Base-by-base conservation (phyloP, 2,329 filamentous ascomycete species). In the Coleophoma eucalyptorum region DNA sequence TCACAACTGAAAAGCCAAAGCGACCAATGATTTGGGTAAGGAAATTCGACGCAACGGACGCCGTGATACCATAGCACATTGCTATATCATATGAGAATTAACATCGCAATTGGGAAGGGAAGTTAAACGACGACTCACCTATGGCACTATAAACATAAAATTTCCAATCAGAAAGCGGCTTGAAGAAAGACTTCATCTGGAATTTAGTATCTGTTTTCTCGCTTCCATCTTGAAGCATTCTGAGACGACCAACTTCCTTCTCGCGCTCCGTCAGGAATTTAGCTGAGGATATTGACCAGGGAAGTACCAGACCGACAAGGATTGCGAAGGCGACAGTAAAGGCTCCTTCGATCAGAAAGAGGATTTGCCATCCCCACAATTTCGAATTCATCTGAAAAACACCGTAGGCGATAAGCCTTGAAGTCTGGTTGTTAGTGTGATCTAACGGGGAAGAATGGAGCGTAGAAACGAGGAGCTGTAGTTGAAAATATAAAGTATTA, bases 291-390 rank as follows among this genome's bases (percentile, higher is more conserved):
- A 40, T 3, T 13, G 37, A 40, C 37, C 37, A 40, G 12, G 37
- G 37, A 40, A 40, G 37, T 40, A 40, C 37, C 19, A 40, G 15
- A n/a, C n/a, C 37, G 12, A 40, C 37, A 19, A 40, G 37, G 13
- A 40, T 40, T 10, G 33, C 35, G n/a, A 34, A 43, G 33, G 47
- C 21, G 5, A 44, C 41, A 5, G 46, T 48, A 18, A 48, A 38
- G 32, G 43, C 40, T 20, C 70, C 60, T 51, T 70, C 73, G 46
- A 87, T 70, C 50, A 86, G 77, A 63, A 87, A 87, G 4, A 87
- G 75, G 70, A 83, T 86, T 52, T 80, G 72, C 83, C 83, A 86
- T 40, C 69, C 74, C 12, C 66, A 65, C 18, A 80, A 67, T 1
- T 72, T 72, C 5, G 67, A 71, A n/a, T 72, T 68, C 3, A 73